These are phyloP conservation scores for Purshia tridentata DNA, from an alignment of 306 rosid species.

Conservation along the genomic window DNA sequence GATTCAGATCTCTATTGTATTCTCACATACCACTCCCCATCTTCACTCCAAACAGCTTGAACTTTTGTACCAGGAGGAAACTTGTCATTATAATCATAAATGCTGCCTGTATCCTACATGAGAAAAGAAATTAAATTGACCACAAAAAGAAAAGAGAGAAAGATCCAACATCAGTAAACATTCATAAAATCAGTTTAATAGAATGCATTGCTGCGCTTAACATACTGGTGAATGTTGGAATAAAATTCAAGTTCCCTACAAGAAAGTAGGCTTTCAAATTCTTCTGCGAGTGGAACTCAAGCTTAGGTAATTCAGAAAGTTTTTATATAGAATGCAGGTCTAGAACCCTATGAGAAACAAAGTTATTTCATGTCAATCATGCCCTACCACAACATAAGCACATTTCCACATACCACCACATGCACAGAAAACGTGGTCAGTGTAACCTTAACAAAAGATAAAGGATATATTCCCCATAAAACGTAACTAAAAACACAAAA, in stretches of 20 bases:
- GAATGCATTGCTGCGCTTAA: background rate
- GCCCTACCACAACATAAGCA: background rate
- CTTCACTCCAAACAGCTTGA: constrained; percentile 96
- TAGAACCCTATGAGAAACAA: background rate
- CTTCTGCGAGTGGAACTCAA: background rate
- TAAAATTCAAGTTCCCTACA: background rate
- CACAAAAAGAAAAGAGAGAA: background rate
- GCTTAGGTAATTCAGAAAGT: background rate
- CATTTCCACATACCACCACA: background rate
- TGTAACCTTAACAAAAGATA: background rate
- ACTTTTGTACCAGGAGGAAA: constrained; percentile 71
- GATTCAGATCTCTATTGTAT: constrained; percentile 5
- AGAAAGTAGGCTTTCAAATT: background rate
- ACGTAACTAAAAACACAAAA: background rate
- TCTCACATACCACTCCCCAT: constrained; percentile 88
- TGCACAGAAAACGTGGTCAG: background rate
- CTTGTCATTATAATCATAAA: constrained; percentile 53
- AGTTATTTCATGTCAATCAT: background rate
- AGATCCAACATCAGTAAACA: constrained; percentile 18
- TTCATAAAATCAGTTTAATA: background rate
- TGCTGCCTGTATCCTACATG: constrained; percentile 49
- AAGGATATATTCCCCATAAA: background rate
- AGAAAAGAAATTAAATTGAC: constrained; percentile 3
- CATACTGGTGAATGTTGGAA: background rate
- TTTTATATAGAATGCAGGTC: background rate